phyloP scores from a whole-genome alignment of 257 asterid genomes.

The Lavandula angustifolia region DNA sequence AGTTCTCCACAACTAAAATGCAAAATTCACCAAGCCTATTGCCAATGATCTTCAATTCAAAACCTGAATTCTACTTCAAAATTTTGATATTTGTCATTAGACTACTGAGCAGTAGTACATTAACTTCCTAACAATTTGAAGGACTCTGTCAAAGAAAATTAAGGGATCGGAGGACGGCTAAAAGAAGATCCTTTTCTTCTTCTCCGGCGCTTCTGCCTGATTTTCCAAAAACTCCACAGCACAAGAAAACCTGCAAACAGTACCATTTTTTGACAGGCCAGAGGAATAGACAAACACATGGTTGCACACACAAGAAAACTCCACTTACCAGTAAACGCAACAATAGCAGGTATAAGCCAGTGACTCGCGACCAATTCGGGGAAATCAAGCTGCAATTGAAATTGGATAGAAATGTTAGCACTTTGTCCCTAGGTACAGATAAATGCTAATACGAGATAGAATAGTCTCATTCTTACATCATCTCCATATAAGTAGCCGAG shows the following conservation, averaged over 20 bases:
- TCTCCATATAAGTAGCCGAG: conserved; percentile 72
- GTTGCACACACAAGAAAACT: not conserved
- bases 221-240: conserved; percentile 71
- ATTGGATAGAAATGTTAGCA: conserved; percentile 23
- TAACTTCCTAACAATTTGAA: conserved; percentile 19
- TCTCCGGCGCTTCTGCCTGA: conserved; percentile 78
- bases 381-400: conserved; percentile 66
- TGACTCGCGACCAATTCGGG: conserved; percentile 83
- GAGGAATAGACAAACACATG: not conserved
- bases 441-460: not conserved
- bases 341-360: conserved; percentile 79
- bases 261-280: not conserved
- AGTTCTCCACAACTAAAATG: too few relatives aligned
- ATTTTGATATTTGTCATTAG: conserved; percentile 20
- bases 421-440: not conserved
- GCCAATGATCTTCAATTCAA: conserved; percentile 7
- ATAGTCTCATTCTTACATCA: conserved; percentile 90
- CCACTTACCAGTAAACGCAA: conserved; percentile 72
- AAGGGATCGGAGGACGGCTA: conserved; percentile 53
- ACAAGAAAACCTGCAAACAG: conserved; percentile 60
- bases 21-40: not conserved
- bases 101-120: conserved; percentile 25
- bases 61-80: conserved; percentile 20
- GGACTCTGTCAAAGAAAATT: conserved; percentile 34
- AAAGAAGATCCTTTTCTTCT: conserved; percentile 72